Base-by-base conservation (phyloP, 179 eudicot genomes). In the Camellia oleifera region DNA sequence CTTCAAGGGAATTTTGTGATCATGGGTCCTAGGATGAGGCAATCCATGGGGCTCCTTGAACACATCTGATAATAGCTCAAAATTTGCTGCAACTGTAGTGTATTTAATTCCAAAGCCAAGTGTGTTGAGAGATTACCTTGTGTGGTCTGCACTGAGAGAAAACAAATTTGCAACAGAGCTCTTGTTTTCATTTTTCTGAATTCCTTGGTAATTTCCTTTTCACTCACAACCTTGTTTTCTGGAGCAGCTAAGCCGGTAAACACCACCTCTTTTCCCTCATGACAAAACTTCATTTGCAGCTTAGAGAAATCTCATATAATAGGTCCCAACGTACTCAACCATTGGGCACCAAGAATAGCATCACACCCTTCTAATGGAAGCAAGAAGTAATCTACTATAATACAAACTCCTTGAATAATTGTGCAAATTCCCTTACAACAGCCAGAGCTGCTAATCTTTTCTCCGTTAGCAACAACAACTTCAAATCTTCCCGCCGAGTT, bases 231-330 rank as follows among this genome's bases (percentile, higher is more conserved):
- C 17, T 53, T 23, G 3, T 57, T 13, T 40, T 17, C 26, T 4
- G 64, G 14, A 0, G 11, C 0, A 17, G 15, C 2, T 8, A 69
- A 4, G 0, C 81, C 75, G 0, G 40, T 74, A 3, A 69, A 7
- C 53, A 23, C 17, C 0, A 68, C 13, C 0, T 50, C 50, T 26
- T 69, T 69, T 7, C 57, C 67, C 0, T 14, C 53, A 1, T 54
- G 13, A 54, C 15, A n/a, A 11, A 78, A 78, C 4, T 14, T 67
- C 80, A 78, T 78, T 3, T 4, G 4, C 15, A 67, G 56, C 13
- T 69, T 69, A 42, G 12, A 32, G n/a, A 54, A 78, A 69, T 79
- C 75, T 12, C 76, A 71, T n/a, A 42, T 15, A 13, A 79, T 72
- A 2, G 75, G 50, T 17, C 75, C 75, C 5, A 78, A 10, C 2